Conservation (phyloP, 371 early-diverging fungal species). For the Choanephora cucurbitarum region DNA sequence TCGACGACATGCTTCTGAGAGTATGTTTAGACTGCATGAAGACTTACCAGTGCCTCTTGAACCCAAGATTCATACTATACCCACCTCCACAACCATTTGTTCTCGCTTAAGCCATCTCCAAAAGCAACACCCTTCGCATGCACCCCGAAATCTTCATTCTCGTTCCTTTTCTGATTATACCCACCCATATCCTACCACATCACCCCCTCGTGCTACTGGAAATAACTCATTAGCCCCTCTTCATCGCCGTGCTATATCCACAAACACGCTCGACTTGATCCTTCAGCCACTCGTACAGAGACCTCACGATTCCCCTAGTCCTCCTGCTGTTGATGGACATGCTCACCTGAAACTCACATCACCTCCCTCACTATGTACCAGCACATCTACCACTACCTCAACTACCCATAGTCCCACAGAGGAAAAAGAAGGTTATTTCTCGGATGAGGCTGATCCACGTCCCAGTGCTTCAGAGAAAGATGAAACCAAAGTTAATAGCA, state of each 20-base stretch:
- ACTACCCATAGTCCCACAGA: slow-evolving; percentile 26
- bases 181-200: slow-evolving; percentile 41
- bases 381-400: slow-evolving; percentile 31
- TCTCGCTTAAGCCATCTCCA: slow-evolving; percentile 20
- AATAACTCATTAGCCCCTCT: slow-evolving; percentile 15
- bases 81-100: slow-evolving; percentile 22
- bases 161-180: slow-evolving; percentile 53
- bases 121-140: slow-evolving; percentile 12
- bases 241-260: slow-evolving; percentile 45
- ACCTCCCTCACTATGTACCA: slow-evolving; percentile 10
- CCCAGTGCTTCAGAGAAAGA: not conserved
- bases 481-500: slow-evolving; percentile 21
- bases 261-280: slow-evolving; percentile 42
- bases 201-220: slow-evolving; percentile 17
- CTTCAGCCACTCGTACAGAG: slow-evolving; percentile 30
- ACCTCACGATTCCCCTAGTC: slow-evolving; percentile 9
- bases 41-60: slow-evolving; percentile 2
- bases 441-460: slow-evolving; percentile 7
- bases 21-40: not conserved
- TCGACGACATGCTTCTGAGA: slow-evolving; percentile 34
- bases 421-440: slow-evolving; percentile 4
- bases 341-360: too few species aligned
- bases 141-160: slow-evolving; percentile 44
- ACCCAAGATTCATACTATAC: slow-evolving; percentile 10
- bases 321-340: too few species aligned